These are phyloP conservation scores for Aspergillus terreus DNA, from an alignment of 2,329 filamentous ascomycete species.

Conservation along the genomic window DNA sequence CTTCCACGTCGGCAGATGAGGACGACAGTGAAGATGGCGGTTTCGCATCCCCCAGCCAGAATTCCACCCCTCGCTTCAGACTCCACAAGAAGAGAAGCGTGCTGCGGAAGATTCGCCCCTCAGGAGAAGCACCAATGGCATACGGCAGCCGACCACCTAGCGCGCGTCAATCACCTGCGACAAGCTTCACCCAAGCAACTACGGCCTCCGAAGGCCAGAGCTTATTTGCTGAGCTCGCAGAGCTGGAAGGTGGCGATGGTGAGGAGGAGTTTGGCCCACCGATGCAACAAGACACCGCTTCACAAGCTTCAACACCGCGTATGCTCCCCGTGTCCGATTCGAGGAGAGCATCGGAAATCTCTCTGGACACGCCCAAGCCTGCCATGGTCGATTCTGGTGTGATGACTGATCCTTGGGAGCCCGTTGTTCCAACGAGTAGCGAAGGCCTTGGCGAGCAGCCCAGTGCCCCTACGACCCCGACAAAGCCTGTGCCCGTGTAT, in stretches of 20 bases:
- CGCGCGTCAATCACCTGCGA: slow-evolving; percentile 51
- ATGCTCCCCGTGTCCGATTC: slow-evolving; percentile 26
- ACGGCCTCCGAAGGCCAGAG: slow-evolving; percentile 64
- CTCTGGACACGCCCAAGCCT: slow-evolving; percentile 23
- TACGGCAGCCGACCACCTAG: slow-evolving; percentile 36
- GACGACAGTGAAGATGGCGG: slow-evolving; percentile 57
- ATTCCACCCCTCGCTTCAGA: slow-evolving; percentile 66
- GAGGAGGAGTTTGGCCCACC: slow-evolving; percentile 53
- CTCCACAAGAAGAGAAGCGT: slow-evolving; percentile 66
- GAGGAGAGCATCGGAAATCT: slow-evolving; percentile 29
- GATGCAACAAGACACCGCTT: slow-evolving; percentile 32
- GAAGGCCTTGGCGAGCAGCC: slow-evolving; percentile 17
- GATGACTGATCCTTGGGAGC: slow-evolving; percentile 60
- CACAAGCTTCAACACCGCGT: slow-evolving; percentile 39
- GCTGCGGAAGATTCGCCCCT: slow-evolving; percentile 54
- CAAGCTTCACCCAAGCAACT: slow-evolving; percentile 47
- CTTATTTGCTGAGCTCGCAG: slow-evolving; percentile 84
- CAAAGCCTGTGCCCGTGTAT: slow-evolving; percentile 13
- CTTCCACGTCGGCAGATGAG: slow-evolving; percentile 79
- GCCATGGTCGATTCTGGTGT: slow-evolving; percentile 58
- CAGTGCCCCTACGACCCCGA: slow-evolving; percentile 20
- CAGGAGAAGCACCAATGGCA: slow-evolving; percentile 42
- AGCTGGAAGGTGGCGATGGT: slow-evolving; percentile 68
- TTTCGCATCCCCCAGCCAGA: slow-evolving; percentile 65
- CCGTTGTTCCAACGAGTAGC: slow-evolving; percentile 21